Evolutionary conservation across 2,329 filamentous ascomycete genomes (phyloP).

Genomic region (Paecilomyces sp.): DNA sequence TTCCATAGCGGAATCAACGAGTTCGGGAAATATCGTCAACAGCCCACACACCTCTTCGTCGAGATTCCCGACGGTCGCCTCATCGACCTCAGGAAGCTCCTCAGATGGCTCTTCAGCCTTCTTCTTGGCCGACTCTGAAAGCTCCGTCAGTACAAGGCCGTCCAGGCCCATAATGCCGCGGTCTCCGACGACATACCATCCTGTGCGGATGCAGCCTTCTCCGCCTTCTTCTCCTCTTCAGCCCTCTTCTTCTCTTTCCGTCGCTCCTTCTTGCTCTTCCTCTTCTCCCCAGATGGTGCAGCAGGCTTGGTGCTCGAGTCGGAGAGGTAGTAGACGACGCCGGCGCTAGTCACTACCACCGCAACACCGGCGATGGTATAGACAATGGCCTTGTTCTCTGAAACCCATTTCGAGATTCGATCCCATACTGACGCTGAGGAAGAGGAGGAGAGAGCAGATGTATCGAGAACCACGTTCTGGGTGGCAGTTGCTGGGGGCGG

Average conservation of each 20-base stretch:
- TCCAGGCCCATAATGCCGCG: constrained; percentile 29
- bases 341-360: constrained; percentile 82
- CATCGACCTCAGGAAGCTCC: constrained; percentile 60
- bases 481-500: constrained; percentile 27
- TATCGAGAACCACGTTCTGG: constrained; percentile 33
- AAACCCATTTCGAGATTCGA: constrained; percentile 81
- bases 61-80: constrained; percentile 40
- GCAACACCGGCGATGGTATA: constrained; percentile 96
- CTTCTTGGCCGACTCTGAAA: constrained; percentile 35
- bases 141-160: constrained; percentile 10
- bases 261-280: constrained; percentile 85
- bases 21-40: background rate
- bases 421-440: constrained; percentile 73
- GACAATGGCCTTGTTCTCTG: constrained; percentile 89
- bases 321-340: constrained; percentile 83
- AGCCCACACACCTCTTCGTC: constrained; percentile 37
- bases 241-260: constrained; percentile 74
- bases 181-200: constrained; percentile 30
- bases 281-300: constrained; percentile 42
- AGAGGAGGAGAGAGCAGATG: constrained; percentile 34
- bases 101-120: constrained; percentile 48
- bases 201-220: constrained; percentile 39
- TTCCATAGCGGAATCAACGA: background rate
- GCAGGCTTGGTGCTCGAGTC: constrained; percentile 39
- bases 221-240: constrained; percentile 42